phyloP scores from a whole-genome alignment of 2,329 filamentous ascomycete species.

The Diaporthe vaccinii region DNA sequence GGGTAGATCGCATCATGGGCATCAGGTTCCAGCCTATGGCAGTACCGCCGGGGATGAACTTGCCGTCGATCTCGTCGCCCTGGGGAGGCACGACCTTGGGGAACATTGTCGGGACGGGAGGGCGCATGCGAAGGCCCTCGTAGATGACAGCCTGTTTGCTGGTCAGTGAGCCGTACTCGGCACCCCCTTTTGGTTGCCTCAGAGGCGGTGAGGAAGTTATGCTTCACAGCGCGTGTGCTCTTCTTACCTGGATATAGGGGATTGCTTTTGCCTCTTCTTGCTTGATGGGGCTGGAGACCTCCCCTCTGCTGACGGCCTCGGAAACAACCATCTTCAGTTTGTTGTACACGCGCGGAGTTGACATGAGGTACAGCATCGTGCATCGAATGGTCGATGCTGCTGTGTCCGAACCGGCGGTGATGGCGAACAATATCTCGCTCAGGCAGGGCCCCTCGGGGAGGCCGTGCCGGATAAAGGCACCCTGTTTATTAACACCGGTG shows the following conservation, averaged over 20 bases:
- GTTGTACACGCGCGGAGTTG: slow-evolving; percentile 37
- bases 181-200: neutral
- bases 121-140: slow-evolving; percentile 32
- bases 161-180: neutral
- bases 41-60: slow-evolving; percentile 49
- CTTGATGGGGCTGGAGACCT: slow-evolving; percentile 7
- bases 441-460: slow-evolving; percentile 58
- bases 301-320: slow-evolving; percentile 11
- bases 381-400: slow-evolving; percentile 62
- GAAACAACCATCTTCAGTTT: slow-evolving; percentile 37
- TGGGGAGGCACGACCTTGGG: slow-evolving; percentile 47
- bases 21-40: slow-evolving; percentile 42
- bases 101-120: slow-evolving; percentile 26
- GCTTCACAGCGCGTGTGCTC: neutral
- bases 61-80: slow-evolving; percentile 48
- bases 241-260: slow-evolving; percentile 27
- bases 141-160: slow-evolving; percentile 23
- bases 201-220: neutral
- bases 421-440: slow-evolving; percentile 49
- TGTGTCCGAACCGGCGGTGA: slow-evolving; percentile 64
- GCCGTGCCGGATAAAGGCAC: slow-evolving; percentile 4
- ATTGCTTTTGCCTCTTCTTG: slow-evolving; percentile 32
- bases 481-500: neutral
- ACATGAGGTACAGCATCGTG: slow-evolving; percentile 47
- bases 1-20: slow-evolving; percentile 37